Percentiles rank a stretch among this genome's conserved stretches.
These are phyloP conservation scores for Pleoardoris graminearum DNA, from an alignment of 2,329 filamentous ascomycete genomes.

Conservation along the genomic window DNA sequence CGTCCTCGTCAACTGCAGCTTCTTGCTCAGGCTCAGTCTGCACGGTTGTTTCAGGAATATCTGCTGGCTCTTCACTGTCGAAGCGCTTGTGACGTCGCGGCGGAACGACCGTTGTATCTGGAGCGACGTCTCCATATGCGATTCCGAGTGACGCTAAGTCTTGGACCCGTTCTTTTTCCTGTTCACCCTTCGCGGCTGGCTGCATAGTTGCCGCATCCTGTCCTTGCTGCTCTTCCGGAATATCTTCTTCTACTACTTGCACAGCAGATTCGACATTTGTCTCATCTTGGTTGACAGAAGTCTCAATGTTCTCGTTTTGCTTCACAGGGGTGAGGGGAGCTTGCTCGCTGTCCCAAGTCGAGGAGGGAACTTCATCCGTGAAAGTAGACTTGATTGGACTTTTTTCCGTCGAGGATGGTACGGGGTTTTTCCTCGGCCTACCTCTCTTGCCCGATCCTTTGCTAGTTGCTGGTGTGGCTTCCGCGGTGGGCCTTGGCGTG, in stretches of 20 bases:
- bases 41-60: slow-evolving; percentile 10
- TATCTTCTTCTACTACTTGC: neutral
- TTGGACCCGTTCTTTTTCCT: neutral
- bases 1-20: slow-evolving; percentile 22
- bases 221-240: neutral
- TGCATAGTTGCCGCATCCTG: neutral
- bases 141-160: neutral
- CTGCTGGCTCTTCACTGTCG: slow-evolving; percentile 39
- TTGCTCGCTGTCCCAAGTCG: slow-evolving; percentile 32
- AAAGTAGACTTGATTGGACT: slow-evolving; percentile 11
- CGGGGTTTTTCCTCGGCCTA: slow-evolving; percentile 10
- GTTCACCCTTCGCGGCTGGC: neutral
- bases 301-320: too few species aligned
- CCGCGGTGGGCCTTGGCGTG: slow-evolving; percentile 25
- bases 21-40: slow-evolving; percentile 17
- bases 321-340: slow-evolving; percentile 21
- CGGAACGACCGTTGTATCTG: slow-evolving; percentile 13
- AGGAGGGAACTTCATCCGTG: slow-evolving; percentile 32
- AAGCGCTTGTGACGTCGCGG: slow-evolving; percentile 39
- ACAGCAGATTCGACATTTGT: too few species aligned
- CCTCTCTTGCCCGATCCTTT: slow-evolving; percentile 24
- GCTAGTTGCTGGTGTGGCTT: slow-evolving; percentile 19
- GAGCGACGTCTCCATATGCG: slow-evolving; percentile 1
- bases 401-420: neutral
- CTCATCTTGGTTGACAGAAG: too few species aligned